Percentiles rank a stretch among this genome's conserved stretches.
These are phyloP conservation scores for Cyberlindnera xylosilytica DNA, from an alignment of 805 yeast species.

Conservation along the genomic window DNA sequence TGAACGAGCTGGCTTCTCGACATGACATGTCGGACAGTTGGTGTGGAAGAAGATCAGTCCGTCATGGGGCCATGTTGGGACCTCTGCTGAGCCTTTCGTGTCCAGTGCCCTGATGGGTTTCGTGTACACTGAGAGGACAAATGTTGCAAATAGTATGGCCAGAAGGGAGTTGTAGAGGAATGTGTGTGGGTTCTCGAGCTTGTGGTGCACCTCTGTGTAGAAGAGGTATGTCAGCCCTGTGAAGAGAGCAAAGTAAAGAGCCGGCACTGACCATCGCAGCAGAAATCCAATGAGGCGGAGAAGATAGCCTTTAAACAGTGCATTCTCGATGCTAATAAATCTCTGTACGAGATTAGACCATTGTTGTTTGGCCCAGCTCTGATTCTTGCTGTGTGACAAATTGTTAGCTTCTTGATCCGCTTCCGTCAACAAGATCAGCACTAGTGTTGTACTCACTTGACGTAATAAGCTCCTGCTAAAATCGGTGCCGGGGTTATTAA, in stretches of 20 bases:
- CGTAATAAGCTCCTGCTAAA: not conserved
- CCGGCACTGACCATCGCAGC: conserved; percentile 21
- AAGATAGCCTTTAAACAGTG: conserved; percentile 18
- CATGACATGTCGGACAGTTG: conserved; percentile 53
- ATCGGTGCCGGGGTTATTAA: not conserved
- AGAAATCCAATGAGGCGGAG: not conserved
- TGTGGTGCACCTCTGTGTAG: conserved; percentile 12
- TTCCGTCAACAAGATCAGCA: too few relatives aligned
- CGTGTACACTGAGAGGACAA: conserved; percentile 13
- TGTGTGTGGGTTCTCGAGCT: conserved; percentile 18
- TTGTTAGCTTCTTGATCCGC: not conserved
- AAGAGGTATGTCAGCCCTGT: conserved; percentile 15
- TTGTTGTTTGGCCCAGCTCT: not conserved
- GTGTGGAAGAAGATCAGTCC: conserved; percentile 20
- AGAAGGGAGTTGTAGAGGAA: conserved; percentile 16
- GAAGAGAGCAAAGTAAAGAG: conserved; percentile 16
- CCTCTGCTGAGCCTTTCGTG: too few relatives aligned
- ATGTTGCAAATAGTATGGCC: conserved; percentile 4
- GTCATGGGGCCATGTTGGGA: conserved; percentile 14
- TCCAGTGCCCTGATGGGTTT: conserved; percentile 12
- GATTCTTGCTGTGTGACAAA: not conserved
- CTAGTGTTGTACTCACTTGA: not conserved
- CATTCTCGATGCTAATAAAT: conserved; percentile 5
- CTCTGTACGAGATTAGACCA: not conserved
- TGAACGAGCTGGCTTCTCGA: conserved; percentile 67